These are phyloP conservation scores for Xerocomellus amylosporus DNA, from an alignment of 768 basidiomycete species.

Conservation along the genomic window DNA sequence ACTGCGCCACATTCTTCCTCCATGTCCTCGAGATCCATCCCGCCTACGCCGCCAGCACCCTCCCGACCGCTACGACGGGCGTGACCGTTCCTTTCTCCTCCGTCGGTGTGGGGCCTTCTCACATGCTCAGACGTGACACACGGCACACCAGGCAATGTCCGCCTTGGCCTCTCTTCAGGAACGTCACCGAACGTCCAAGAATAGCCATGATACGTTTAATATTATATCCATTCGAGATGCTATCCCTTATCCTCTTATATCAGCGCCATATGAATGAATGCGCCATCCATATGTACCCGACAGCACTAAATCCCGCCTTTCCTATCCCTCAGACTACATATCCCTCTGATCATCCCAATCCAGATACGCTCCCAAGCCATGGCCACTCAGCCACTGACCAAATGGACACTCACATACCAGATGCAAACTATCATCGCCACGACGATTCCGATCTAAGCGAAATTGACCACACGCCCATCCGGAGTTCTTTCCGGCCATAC, in stretches of 20 bases:
- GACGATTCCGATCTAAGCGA: constrained; percentile 31
- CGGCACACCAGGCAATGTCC: constrained; percentile 6
- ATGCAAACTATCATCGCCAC: constrained; percentile 25
- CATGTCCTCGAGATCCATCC: background rate
- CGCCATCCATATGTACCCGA: background rate
- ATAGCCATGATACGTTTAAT: constrained; percentile 16
- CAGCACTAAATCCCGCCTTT: background rate
- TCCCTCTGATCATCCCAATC: background rate
- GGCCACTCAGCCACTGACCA: background rate
- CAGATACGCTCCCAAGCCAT: background rate
- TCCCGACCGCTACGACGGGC: background rate
- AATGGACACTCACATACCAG: constrained; percentile 10
- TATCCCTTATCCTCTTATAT: constrained; percentile 14
- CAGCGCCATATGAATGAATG: background rate
- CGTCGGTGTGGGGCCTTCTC: background rate
- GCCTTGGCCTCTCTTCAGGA: constrained; percentile 17
- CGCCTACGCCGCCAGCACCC: background rate
- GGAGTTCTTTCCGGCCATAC: constrained; percentile 12
- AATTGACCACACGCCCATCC: constrained; percentile 22
- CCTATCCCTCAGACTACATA: background rate
- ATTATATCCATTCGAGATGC: constrained; percentile 9
- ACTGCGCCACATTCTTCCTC: constrained; percentile 6
- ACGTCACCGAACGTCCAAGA: constrained; percentile 13
- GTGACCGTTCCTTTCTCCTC: background rate
- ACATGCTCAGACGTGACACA: constrained; percentile 17